Base-by-base conservation (phyloP, 352 stramenopile species). In the Phytophthora pisi region DNA sequence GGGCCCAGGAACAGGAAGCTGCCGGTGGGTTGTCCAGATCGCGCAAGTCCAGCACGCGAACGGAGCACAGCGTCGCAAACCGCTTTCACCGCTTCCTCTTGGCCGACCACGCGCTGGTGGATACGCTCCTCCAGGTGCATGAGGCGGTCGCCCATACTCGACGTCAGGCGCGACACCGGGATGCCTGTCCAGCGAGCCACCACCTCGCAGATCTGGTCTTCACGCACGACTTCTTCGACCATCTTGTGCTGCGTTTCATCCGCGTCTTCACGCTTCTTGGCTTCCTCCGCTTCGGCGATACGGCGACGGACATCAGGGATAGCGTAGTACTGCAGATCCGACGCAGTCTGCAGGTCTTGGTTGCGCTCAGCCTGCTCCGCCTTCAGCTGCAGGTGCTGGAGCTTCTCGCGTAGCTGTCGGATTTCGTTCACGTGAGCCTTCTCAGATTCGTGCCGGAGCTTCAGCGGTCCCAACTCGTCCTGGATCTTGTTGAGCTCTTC, bases 1-100 rank as follows among this genome's bases (percentile, higher is more conserved):
- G 96, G 95, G 5, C 97, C 97, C 1, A 99, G 66, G 69, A 99
- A 99, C 18, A 99, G 63, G 66, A 98, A 99, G n/a, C 86, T 97
- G 28, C 93, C 96, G 10, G 95, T 97, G 5, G 97, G 97, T 46
- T 98, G 91, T 10, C 90, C 89, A 31, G 75, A 66, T 5, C 85
- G 82, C 43, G 89, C 69, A 28, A 99, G 72, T 10, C 97, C 97
- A 16, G 97, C 96, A 46, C 97, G 95, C 1, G 91, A 96, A 24
- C 96, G 84, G 10, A 98, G 70, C 45, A 99, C 96, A 15, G 90
- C 93, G 57, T 98, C 85, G 16, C 85, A 88, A 3, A 99, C 95
- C 3, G 94, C 84, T 34, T 93, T 72, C 6, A 99, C 87, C n/a
- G 96, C 97, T 40, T 91, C 79, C 13, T 98, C 81, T 75, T 99